These are phyloP conservation scores for Juncus effusus DNA, from an alignment of 176 grass and related monocot genomes.

Conservation along the genomic window DNA sequence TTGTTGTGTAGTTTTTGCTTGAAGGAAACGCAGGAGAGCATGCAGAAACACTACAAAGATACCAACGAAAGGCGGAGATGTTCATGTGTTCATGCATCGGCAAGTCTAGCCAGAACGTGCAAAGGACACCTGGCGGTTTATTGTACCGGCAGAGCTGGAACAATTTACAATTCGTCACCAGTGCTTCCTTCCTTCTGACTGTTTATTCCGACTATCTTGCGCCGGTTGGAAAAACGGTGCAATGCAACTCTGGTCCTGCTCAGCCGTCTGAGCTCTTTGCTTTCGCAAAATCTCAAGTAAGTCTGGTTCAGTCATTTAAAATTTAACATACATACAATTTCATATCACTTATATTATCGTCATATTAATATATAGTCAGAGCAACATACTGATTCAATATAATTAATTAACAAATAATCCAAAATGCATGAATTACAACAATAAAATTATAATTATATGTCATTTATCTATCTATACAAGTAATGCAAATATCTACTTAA, in stretches of 20 bases:
- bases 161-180: slow-evolving; percentile 83
- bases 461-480: background rate
- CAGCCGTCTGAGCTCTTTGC: slow-evolving; percentile 44
- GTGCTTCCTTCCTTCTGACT: slow-evolving; percentile 63
- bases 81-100: slow-evolving; percentile 76
- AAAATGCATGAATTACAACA: background rate
- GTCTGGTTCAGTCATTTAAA: background rate
- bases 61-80: slow-evolving; percentile 70
- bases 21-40: slow-evolving; percentile 36
- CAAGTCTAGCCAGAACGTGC: slow-evolving; percentile 42
- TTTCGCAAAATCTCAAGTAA: slow-evolving; percentile 62
- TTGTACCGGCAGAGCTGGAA: slow-evolving; percentile 72
- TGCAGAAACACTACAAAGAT: slow-evolving; percentile 36
- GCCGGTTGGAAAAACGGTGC: slow-evolving; percentile 3
- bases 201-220: slow-evolving; percentile 68
- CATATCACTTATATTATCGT: too few species aligned
- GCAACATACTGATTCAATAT: too few species aligned
- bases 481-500: background rate
- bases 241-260: slow-evolving; percentile 34
- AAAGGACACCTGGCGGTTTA: slow-evolving; percentile 57
- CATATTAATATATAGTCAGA: too few species aligned
- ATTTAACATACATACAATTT: too few species aligned
- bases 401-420: too few species aligned
- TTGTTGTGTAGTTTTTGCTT: slow-evolving; percentile 43
- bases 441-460: background rate